phyloP scores from a whole-genome alignment of 768 basidiomycete genomes.

The Lyophyllum semitale region DNA sequence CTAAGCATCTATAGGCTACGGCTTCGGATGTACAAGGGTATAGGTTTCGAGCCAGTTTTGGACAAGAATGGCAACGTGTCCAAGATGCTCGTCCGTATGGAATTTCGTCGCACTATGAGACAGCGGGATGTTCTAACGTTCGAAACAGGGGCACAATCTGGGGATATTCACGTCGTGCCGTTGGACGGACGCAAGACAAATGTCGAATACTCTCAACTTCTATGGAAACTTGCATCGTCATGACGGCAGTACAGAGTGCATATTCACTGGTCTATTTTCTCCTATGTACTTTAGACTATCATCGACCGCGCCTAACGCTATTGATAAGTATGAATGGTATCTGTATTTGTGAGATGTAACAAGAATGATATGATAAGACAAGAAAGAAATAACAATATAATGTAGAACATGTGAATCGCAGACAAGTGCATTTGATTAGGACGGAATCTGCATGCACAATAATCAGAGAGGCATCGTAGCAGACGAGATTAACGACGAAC shows the following conservation, averaged over 20 bases:
- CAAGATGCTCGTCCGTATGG: slow-evolving; percentile 75
- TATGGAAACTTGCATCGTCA: slow-evolving; percentile 50
- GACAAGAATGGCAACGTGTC: slow-evolving; percentile 49
- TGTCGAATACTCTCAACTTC: slow-evolving; percentile 36
- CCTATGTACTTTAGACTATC: slow-evolving; percentile 1
- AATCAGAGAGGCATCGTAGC: background rate
- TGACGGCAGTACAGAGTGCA: slow-evolving; percentile 18
- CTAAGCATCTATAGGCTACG: slow-evolving; percentile 49
- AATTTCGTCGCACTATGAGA: background rate
- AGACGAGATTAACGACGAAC: slow-evolving; percentile 11
- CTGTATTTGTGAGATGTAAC: background rate
- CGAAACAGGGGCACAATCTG: slow-evolving; percentile 47
- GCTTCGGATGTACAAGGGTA: slow-evolving; percentile 64
- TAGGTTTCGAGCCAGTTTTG: slow-evolving; percentile 71
- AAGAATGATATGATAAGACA: background rate
- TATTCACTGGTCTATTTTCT: background rate
- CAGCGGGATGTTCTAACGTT: background rate
- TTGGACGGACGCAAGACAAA: slow-evolving; percentile 34
- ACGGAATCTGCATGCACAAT: slow-evolving; percentile 5
- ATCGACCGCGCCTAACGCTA: background rate
- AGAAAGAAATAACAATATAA: slow-evolving; percentile 5
- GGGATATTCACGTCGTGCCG: slow-evolving; percentile 45
- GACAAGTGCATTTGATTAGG: background rate
- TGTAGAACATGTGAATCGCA: background rate
- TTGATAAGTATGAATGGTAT: slow-evolving; percentile 8